Conservation (phyloP, 192 early-diverging fungal species). For the Coemansia sp. region DNA sequence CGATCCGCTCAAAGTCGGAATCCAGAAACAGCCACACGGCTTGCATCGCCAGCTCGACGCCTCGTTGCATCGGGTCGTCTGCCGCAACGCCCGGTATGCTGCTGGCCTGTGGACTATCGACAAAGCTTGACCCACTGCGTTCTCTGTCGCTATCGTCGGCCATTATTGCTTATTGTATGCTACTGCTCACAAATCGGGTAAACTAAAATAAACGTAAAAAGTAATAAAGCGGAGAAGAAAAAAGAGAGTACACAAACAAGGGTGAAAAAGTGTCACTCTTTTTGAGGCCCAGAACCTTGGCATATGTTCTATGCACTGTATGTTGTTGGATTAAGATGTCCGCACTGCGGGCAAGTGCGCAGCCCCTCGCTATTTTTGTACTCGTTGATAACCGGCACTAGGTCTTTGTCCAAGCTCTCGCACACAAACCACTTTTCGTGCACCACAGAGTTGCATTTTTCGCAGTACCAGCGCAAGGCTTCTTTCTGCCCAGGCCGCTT, state of each 20-base stretch:
- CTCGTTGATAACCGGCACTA: slow-evolving; percentile 88
- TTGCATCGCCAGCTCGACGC: slow-evolving; percentile 55
- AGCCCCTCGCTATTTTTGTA: slow-evolving; percentile 64
- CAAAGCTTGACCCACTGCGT: background rate
- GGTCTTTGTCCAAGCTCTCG: slow-evolving; percentile 79
- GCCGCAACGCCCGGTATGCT: slow-evolving; percentile 24
- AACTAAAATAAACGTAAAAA: slow-evolving; percentile 3
- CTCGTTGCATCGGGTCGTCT: slow-evolving; percentile 54
- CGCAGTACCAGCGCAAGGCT: slow-evolving; percentile 93
- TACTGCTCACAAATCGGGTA: background rate
- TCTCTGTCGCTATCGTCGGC: background rate
- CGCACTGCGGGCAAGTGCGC: slow-evolving; percentile 77
- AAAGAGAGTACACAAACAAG: too few species aligned
- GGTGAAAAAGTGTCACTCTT: too few species aligned
- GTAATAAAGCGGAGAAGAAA: background rate
- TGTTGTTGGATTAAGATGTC: slow-evolving; percentile 54
- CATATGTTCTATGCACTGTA: slow-evolving; percentile 6
- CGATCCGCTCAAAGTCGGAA: slow-evolving; percentile 68
- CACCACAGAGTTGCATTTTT: slow-evolving; percentile 74
- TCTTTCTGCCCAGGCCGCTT: slow-evolving; percentile 76
- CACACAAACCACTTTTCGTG: slow-evolving; percentile 91
- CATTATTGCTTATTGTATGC: background rate
- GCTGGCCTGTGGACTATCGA: slow-evolving; percentile 6
- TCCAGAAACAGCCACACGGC: slow-evolving; percentile 76
- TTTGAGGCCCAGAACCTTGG: background rate